Evolutionary conservation across 2,329 filamentous ascomycete species (phyloP).

Genomic region (Hypoxylon sp.): DNA sequence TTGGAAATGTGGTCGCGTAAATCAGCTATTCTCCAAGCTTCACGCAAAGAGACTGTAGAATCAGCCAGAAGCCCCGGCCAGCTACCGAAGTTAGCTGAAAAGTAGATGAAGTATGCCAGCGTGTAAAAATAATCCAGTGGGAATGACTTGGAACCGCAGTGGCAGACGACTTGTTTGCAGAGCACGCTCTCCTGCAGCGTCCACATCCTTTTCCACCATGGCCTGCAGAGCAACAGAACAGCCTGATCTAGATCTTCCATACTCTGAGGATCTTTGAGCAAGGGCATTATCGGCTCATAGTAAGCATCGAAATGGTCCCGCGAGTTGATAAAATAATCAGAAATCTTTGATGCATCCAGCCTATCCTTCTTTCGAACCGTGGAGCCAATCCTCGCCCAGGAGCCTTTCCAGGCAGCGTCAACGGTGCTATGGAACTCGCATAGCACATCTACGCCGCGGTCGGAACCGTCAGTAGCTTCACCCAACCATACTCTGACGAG

Average conservation of each 20-base stretch:
- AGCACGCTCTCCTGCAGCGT: not conserved
- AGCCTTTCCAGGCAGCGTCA: not conserved
- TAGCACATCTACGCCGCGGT: not conserved
- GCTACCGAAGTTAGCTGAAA: not conserved
- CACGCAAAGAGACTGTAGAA: not conserved
- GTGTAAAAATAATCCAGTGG: not conserved
- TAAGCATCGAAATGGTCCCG: not conserved
- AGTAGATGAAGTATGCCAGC: not conserved
- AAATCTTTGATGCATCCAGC: not conserved
- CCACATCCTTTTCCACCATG: conserved; percentile 1
- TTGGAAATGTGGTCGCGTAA: not conserved
- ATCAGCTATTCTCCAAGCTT: not conserved
- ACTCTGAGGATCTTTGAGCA: not conserved
- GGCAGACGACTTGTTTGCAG: not conserved
- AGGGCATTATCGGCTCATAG: not conserved
- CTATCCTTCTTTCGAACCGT: not conserved
- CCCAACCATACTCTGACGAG: conserved; percentile 1
- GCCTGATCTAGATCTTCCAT: not conserved
- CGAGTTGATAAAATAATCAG: conserved; percentile 2
- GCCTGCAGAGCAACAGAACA: not conserved
- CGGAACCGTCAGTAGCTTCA: not conserved
- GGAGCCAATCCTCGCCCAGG: not conserved
- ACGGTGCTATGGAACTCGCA: not conserved
- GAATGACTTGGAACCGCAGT: not conserved
- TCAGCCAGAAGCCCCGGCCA: conserved; percentile 1